phyloP scores from a whole-genome alignment of 2,329 filamentous ascomycete species.

The Aspergillus amoenus region DNA sequence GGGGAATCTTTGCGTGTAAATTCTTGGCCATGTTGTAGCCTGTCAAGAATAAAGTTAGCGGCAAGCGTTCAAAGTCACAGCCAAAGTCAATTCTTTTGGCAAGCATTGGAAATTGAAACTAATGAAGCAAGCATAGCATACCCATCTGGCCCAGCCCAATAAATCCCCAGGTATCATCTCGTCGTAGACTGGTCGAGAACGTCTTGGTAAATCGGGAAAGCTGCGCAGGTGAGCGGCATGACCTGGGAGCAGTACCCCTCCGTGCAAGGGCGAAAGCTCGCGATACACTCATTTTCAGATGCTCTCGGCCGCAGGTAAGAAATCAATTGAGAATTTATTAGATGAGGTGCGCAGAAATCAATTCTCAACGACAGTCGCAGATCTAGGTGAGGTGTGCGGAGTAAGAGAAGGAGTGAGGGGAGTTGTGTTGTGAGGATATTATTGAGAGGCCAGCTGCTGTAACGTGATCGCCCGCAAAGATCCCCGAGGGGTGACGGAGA shows the following conservation, averaged over 20 bases:
- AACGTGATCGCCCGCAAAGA: slow-evolving; percentile 10
- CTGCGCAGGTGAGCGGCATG: background rate
- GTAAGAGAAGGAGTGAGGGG: background rate
- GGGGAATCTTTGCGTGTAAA: slow-evolving; percentile 64
- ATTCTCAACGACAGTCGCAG: background rate
- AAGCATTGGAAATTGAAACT: too few species aligned
- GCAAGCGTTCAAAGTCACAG: background rate
- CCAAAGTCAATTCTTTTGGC: too few species aligned
- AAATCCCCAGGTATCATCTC: slow-evolving; percentile 57
- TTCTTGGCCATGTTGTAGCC: slow-evolving; percentile 74
- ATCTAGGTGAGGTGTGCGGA: background rate
- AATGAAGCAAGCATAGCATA: slow-evolving; percentile 31
- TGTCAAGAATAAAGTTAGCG: slow-evolving; percentile 29
- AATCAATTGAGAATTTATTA: background rate
- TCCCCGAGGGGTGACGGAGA: slow-evolving; percentile 1
- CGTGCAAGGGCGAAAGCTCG: slow-evolving; percentile 14
- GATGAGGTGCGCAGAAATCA: background rate
- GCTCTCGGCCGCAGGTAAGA: background rate
- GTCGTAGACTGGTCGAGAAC: slow-evolving; percentile 49
- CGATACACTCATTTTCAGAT: slow-evolving; percentile 17
- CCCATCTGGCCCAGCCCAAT: slow-evolving; percentile 63
- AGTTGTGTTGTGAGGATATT: background rate
- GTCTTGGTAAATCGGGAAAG: slow-evolving; percentile 20
- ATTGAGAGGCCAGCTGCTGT: background rate
- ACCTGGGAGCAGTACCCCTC: slow-evolving; percentile 11